A percentile compares a stretch with the other conserved stretches of the same genome.
phyloP scores from a whole-genome alignment of 108 stramenopile genomes.

The Schizochytrium sp. region DNA sequence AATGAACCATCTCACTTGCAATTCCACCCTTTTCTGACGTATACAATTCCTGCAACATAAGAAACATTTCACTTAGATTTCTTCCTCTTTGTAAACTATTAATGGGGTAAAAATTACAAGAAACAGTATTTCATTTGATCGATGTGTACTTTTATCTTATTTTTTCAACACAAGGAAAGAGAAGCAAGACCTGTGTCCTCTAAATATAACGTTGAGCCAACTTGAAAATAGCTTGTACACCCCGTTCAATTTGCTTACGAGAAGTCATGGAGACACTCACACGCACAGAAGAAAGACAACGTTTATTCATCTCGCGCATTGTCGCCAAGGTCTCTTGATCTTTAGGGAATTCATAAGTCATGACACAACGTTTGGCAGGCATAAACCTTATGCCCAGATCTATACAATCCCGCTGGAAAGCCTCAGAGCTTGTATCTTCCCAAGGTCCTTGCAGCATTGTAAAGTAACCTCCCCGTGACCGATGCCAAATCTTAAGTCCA shows the following conservation, averaged over 20 bases:
- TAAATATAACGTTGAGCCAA: background rate
- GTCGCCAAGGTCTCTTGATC: too few relatives aligned
- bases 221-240: background rate
- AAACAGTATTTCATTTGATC: too few relatives aligned
- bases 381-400: background rate
- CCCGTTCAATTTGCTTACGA: constrained; percentile 7
- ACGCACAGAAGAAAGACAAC: background rate
- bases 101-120: too few relatives aligned
- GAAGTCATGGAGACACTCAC: constrained; percentile 15
- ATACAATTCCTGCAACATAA: too few relatives aligned
- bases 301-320: background rate
- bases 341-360: background rate
- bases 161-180: background rate
- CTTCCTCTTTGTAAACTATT: too few relatives aligned
- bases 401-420: background rate
- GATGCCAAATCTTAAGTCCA: background rate
- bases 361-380: background rate
- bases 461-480: constrained; percentile 17
- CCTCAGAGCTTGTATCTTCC: background rate
- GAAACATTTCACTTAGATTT: too few relatives aligned
- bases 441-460: constrained; percentile 2
- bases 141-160: background rate
- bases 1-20: too few relatives aligned
- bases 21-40: too few relatives aligned
- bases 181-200: background rate